Percentiles rank a stretch among this genome's conserved stretches.
Evolutionary conservation across 2,329 filamentous ascomycete species (phyloP).

Genomic region (Myriosclerotinia scirpicola): DNA sequence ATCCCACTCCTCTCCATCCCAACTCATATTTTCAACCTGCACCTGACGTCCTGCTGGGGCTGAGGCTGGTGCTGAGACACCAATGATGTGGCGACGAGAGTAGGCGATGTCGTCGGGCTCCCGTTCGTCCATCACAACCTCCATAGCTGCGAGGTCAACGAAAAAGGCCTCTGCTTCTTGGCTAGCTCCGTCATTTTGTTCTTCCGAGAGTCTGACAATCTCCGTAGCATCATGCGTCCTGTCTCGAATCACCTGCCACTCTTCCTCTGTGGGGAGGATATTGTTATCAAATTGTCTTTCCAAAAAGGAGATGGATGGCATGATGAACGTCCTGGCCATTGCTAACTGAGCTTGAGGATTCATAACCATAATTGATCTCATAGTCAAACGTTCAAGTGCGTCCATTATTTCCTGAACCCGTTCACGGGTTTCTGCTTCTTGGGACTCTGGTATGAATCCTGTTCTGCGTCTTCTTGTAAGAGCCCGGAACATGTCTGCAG

Average conservation of each 20-base stretch:
- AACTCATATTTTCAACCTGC: neutral
- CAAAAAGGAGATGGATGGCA: no score
- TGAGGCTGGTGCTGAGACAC: no score
- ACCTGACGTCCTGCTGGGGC: accelerated
- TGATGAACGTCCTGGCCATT: no score
- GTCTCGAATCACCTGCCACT: neutral
- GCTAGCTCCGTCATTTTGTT: no score
- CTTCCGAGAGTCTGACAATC: no score
- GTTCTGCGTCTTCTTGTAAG: neutral
- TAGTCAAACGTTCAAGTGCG: no score
- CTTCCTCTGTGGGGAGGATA: no score
- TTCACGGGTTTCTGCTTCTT: neutral
- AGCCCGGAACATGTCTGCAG: neutral
- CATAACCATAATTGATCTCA: no score
- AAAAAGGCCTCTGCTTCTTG: neutral
- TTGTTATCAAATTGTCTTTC: no score
- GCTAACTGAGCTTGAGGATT: no score
- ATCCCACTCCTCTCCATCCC: neutral
- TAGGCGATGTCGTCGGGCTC: neutral
- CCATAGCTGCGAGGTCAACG: neutral
- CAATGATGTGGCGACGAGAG: neutral
- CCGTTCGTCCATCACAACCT: neutral
- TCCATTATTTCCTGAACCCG: no score
- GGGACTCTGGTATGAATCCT: neutral
- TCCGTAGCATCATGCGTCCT: neutral